Evolutionary conservation across 192 early-diverging fungal species (phyloP).

Genomic region (Physocladia obscura): DNA sequence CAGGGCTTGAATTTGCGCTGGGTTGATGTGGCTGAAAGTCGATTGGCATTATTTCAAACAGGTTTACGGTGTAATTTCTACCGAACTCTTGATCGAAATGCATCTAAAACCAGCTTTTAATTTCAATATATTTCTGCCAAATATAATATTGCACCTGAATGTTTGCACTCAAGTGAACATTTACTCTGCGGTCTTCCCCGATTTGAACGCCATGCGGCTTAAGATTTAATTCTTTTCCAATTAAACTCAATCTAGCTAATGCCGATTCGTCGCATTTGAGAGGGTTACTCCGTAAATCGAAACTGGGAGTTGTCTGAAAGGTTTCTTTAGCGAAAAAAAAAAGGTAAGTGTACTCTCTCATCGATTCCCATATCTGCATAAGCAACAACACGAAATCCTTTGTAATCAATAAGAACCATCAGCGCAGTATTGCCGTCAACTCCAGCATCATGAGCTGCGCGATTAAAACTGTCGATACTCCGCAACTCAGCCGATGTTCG

Average conservation of each 20-base stretch:
- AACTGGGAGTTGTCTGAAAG: conserved; percentile 27
- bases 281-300: conserved; percentile 29
- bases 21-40: conserved; percentile 28
- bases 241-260: conserved; percentile 27
- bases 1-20: conserved; percentile 18
- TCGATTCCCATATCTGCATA: conserved; percentile 47
- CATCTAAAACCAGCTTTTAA: conserved; percentile 29
- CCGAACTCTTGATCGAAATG: conserved; percentile 32
- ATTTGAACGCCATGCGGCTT: conserved; percentile 53
- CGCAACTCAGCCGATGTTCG: conserved; percentile 45
- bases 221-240: conserved; percentile 40
- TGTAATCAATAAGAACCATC: conserved; percentile 58
- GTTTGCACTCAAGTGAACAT: conserved; percentile 33
- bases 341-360: conserved; percentile 24
- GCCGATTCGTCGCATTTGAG: conserved; percentile 43
- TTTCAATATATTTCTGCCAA: not conserved
- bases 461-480: conserved; percentile 42
- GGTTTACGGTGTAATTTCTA: conserved; percentile 43
- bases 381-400: conserved; percentile 56
- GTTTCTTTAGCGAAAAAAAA: not conserved
- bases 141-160: conserved; percentile 39
- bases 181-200: conserved; percentile 46
- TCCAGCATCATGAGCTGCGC: conserved; percentile 18
- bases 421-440: conserved; percentile 45
- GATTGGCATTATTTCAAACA: conserved; percentile 48